Evolutionary conservation across 2,329 filamentous ascomycete genomes (phyloP).

Genomic region (Colletotrichum gloeosporioides): DNA sequence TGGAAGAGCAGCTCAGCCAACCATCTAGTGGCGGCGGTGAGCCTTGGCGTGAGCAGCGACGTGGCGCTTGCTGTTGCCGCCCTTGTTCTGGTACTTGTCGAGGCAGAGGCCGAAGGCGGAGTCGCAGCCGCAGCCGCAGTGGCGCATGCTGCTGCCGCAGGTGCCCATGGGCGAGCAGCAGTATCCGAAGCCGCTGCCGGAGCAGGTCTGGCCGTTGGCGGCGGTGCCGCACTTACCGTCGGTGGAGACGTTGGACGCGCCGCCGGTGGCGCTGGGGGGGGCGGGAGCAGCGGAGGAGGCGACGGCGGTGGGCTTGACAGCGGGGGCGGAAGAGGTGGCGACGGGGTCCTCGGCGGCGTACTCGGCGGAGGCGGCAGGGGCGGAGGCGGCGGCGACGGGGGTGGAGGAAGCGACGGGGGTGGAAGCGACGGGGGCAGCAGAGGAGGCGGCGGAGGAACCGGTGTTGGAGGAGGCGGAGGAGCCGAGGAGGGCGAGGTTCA

Average conservation of each 20-base stretch:
- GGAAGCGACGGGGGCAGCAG: not conserved
- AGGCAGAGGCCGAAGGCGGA: conserved; percentile 38
- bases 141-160: conserved; percentile 41
- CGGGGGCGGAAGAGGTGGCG: not conserved
- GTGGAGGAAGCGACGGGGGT: not conserved
- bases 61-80: not conserved
- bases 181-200: conserved; percentile 44
- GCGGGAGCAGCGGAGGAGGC: not conserved
- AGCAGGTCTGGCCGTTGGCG: conserved; percentile 42
- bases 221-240: conserved; percentile 45
- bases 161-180: conserved; percentile 47
- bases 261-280: not conserved
- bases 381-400: not conserved
- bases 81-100: conserved; percentile 15
- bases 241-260: conserved; percentile 34
- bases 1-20: not conserved
- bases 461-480: conserved; percentile 2
- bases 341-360: not conserved
- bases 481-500: conserved; percentile 23
- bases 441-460: not conserved
- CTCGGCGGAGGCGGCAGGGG: not conserved
- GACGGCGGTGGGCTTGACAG: not conserved
- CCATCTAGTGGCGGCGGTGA: not conserved
- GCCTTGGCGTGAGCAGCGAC: not conserved
- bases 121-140: conserved; percentile 43